Evolutionary conservation across 2,329 filamentous ascomycete species (phyloP), one percentile per base, ranked within the genome.

Genomic region (Trichoderma sp.): DNA sequence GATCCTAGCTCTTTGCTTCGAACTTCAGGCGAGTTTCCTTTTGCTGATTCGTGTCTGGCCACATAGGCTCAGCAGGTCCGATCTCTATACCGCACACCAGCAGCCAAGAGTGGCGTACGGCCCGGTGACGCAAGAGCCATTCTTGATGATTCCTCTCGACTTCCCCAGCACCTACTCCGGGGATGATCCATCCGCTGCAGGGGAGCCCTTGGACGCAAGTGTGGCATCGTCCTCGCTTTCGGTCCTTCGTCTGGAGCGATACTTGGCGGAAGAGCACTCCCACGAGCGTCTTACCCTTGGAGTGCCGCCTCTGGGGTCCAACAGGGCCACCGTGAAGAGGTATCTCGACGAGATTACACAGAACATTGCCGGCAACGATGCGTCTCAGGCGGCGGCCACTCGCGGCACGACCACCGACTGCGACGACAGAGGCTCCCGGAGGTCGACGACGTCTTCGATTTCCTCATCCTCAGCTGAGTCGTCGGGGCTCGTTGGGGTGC

Each of bases 241-340:
- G 6, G 24, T 19, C 9, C 50, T 17, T 15, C 59, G 50, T 10
- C 14, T 63, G 2, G 59, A 41, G n/a, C 59, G 19, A 1, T 63
- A 63, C 5, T n/a, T 63, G 41, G 41, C 50, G 5, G 50, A 55
- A 47, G 59, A 63, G n/a, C 50, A 45, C 3, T n/a, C 12, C 5
- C 9, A 55, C 30, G 59, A 63, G n/a, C 26, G 41, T 0, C 2
- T 51, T 5, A 7, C 34, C 17, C 21, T 61, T 7, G 59, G 50
- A 12, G 4, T 9, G n/a, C 41, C 26, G 12, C 34, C 50, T 12
- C 24, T 55, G 34, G 59, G 41, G 14, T 26, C 41, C 7, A 63
- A 55, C 10, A 55, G 10, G 26, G 59, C 59, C n/a, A 63, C 59
- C 5, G 59, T 63, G 3, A 54, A 12, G 26, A 55, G 4, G 7